Base-by-base conservation (phyloP, 257 asterid species). In the Przewalskia tangutica region DNA sequence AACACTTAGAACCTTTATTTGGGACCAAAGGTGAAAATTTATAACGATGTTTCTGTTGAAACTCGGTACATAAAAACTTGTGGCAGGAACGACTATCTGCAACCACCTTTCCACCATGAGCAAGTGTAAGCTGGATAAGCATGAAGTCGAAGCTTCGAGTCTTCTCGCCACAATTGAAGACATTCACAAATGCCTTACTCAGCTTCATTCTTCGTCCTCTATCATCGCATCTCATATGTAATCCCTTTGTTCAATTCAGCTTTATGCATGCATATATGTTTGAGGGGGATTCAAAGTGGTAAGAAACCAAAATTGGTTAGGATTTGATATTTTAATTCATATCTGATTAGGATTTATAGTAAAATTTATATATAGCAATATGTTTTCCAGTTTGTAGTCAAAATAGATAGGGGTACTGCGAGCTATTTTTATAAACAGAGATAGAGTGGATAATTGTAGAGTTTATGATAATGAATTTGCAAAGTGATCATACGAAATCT, bases 161-260 rank as follows among this genome's bases (percentile, higher is more conserved):
- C 82, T 84, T 18, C 51, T 75, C 32, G 84, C 83, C 32, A 85
- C 86, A 17, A 78, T 73, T 0, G 85, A 85, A 62, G 83, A 83
- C 32, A 87, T 87, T 40, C 84, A 81, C 77, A 87, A 83, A 77
- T 87, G 87, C 84, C 86, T 85, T 54, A 17, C 48, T 77, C 88
- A 88, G 34, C 88, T 88, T 55, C 63, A 48, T 44, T 27, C 32
- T 27, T 27, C 32, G 32, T 27, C 32, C 32, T 27, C 32, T 27
- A 27, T 27, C 32, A 27, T 27, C 32, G 32, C 32, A 27, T 27
- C 32, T 34, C 73, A 65, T 34, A 46, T 65, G 73, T 65, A 34
- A 65, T 34, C 34, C 32, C 1, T 14, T 48, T 65, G 48, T 34
- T 65, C 73, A 65, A 65, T 51, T 65, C 12, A 65, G 48, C 73